Conservation (phyloP, 148 eudicot species). For the Simmondsia chinensis region DNA sequence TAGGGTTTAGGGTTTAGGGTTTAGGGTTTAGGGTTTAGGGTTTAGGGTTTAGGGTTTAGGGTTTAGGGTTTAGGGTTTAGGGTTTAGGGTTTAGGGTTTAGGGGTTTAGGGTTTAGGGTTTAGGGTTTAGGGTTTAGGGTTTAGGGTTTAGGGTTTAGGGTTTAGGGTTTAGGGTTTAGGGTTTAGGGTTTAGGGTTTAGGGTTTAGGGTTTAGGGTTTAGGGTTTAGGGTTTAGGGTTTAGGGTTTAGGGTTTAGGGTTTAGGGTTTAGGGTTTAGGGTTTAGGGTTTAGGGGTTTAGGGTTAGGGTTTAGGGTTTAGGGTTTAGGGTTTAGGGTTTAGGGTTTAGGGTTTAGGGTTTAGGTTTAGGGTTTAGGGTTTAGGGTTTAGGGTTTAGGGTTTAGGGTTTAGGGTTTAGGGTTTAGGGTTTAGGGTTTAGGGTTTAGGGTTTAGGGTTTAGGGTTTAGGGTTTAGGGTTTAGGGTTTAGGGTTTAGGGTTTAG, state of each 20-base stretch:
- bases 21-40: neutral
- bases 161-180: neutral
- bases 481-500: neutral
- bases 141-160: neutral
- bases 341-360: neutral
- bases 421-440: neutral
- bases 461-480: neutral
- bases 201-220: neutral
- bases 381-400: neutral
- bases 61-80: neutral
- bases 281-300: no score
- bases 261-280: neutral
- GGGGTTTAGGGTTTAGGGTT: no score
- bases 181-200: neutral
- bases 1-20: neutral
- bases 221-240: neutral
- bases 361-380: neutral
- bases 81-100: neutral
- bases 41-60: neutral
- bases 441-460: neutral
- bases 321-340: neutral
- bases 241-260: neutral
- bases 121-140: neutral
- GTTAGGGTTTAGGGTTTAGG: neutral
- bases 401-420: neutral